Base-by-base conservation (phyloP, 208 protist genomes). In the Naegleria lovaniensis region DNA sequence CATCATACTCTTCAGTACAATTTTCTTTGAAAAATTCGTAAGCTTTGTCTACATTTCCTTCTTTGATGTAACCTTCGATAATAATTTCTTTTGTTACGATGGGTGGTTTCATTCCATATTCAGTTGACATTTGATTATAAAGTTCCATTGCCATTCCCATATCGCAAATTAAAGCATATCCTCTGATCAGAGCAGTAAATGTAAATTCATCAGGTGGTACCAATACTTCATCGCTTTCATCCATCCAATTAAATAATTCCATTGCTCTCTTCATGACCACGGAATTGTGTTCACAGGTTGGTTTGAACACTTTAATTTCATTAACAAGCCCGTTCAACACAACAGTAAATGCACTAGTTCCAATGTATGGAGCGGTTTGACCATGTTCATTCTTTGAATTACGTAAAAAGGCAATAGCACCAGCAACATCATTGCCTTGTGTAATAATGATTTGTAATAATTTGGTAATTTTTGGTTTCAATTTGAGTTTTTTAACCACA, bases 51-150 rank as follows among this genome's bases (percentile, higher is more conserved):
- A 75, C 58, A 75, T 75, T 75, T 75, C 58, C 58, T 75, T 75
- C 58, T 75, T 29, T 75, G 25, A 75, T 75, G 16, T n/a, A 75
- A 75, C 58, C 58, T n/a, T 75, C 58, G 16, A 75, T 75, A 16
- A 75, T 75, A n/a, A 29, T 75, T 29, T 75, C 25, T 75, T 75
- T 75, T n/a, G 58, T n/a, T n/a, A 29, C 16, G 1, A 29, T 11
- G 25, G 19, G 19, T 75, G 58, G 58, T 75, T 75, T 75, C 25
- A 75, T 75, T n/a, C 58, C 58, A 75, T 75, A 75, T 75, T 75
- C 58, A 75, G 58, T 75, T 22, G 58, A 75, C 58, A 75, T 75
- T 75, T 75, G 58, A 75, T 75, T 75, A 75, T 75, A 75, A n/a
- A 75, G 25, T n/a, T 75, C 58, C 25, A 75, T n/a, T n/a, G 58